Percentiles rank a stretch among this genome's conserved stretches.
These are phyloP conservation scores for Herpetospermum pedunculosum DNA, from an alignment of 306 rosid species.

Conservation along the genomic window DNA sequence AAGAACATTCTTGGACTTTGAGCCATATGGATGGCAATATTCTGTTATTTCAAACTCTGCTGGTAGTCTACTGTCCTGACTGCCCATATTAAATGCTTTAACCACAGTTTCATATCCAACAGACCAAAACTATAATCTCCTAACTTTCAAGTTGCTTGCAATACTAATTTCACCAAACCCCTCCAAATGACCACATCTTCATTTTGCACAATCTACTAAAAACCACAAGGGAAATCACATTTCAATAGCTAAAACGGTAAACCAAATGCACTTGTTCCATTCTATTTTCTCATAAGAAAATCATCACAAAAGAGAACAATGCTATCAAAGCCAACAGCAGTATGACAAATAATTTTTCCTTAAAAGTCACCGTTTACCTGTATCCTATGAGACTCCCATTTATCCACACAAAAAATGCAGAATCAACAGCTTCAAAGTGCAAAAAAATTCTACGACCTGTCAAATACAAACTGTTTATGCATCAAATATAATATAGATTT, in stretches of 20 bases:
- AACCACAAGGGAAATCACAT: background rate
- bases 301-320: background rate
- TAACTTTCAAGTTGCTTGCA: background rate
- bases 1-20: constrained; percentile 50
- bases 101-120: constrained; percentile 1
- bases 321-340: background rate
- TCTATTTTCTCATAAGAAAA: background rate
- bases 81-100: background rate
- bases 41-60: constrained; percentile 94
- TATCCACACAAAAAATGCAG: constrained; percentile 88
- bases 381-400: constrained; percentile 83
- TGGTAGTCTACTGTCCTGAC: constrained; percentile 93
- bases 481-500: constrained; percentile 9
- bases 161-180: background rate
- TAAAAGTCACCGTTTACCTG: constrained; percentile 35
- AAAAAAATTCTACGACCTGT: constrained; percentile 84
- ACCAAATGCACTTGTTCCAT: background rate
- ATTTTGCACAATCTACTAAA: background rate
- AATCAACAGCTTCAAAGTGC: constrained; percentile 97
- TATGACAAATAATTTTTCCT: background rate
- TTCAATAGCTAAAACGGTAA: background rate
- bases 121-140: background rate
- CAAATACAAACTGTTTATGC: constrained; percentile 13
- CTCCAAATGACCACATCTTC: background rate
- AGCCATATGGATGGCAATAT: constrained; percentile 64